phyloP scores from a whole-genome alignment of 139 green algal species.

The Astrephomene gubernaculifera region DNA sequence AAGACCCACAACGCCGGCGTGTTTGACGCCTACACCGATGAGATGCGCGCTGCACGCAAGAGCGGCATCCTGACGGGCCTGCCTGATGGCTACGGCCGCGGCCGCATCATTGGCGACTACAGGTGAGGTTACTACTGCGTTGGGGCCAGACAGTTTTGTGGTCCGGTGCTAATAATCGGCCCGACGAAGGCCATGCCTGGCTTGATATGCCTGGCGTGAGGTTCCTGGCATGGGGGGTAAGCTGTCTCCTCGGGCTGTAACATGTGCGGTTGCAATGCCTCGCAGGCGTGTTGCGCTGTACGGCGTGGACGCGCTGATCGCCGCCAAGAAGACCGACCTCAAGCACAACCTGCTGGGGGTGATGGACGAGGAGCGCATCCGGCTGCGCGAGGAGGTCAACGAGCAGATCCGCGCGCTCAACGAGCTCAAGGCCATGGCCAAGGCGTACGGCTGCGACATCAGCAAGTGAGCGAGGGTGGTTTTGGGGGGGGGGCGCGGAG shows the following conservation, averaged over 20 bases:
- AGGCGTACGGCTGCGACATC: conserved; percentile 78
- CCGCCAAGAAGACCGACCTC: conserved; percentile 73
- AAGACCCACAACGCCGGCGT: conserved; percentile 86
- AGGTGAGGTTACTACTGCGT: too few species aligned
- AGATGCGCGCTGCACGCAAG: conserved; percentile 78
- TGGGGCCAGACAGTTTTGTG: too few species aligned
- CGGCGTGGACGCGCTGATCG: conserved; percentile 76
- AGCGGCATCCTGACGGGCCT: conserved; percentile 80
- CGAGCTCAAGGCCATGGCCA: conserved; percentile 81
- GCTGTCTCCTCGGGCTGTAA: too few species aligned
- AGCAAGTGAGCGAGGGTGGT: conserved; percentile 14
- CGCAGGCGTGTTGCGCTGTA: conserved; percentile 77
- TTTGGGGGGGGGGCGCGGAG: not conserved
- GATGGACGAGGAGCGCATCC: conserved; percentile 76
- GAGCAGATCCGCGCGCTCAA: conserved; percentile 78
- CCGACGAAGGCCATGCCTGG: too few species aligned
- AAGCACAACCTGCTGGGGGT: conserved; percentile 64
- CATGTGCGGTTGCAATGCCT: too few species aligned
- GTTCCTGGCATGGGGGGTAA: too few species aligned
- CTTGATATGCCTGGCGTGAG: too few species aligned
- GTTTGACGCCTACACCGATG: conserved; percentile 82
- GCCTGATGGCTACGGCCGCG: conserved; percentile 76
- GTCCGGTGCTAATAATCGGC: too few species aligned
- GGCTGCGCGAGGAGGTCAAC: conserved; percentile 75
- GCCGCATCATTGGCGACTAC: conserved; percentile 89